phyloP scores from a whole-genome alignment of 116 monocot species.

The Cymodocea nodosa region DNA sequence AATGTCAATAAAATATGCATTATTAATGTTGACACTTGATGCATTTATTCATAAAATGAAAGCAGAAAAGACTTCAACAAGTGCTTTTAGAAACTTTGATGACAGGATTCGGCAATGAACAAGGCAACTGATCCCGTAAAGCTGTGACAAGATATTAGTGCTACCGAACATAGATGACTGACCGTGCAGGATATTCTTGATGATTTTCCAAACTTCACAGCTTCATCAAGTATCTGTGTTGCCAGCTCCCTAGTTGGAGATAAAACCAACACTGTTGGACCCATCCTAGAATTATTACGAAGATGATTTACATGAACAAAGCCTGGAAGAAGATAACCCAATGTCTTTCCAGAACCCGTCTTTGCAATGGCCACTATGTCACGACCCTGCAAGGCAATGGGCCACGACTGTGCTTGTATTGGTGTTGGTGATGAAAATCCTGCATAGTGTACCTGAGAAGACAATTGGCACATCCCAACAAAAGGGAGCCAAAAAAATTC shows the following conservation, averaged over 20 bases:
- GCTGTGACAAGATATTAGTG: not conserved
- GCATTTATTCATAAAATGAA: too few species aligned
- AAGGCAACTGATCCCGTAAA: too few species aligned
- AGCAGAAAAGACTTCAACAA: not conserved
- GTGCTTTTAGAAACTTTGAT: not conserved
- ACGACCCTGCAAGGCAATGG: slow-evolving; percentile 61
- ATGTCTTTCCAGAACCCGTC: slow-evolving; percentile 94
- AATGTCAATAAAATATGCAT: too few species aligned
- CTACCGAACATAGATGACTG: too few species aligned
- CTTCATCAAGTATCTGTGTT: slow-evolving; percentile 84
- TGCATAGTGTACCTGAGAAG: slow-evolving; percentile 67
- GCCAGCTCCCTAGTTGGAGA: slow-evolving; percentile 98
- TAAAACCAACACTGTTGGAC: slow-evolving; percentile 78
- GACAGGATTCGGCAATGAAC: not conserved
- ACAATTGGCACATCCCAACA: not conserved
- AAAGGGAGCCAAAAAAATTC: not conserved
- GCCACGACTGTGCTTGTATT: slow-evolving; percentile 93
- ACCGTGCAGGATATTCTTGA: slow-evolving; percentile 82
- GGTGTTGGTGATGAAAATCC: slow-evolving; percentile 84
- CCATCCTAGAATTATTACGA: slow-evolving; percentile 45
- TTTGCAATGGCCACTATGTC: slow-evolving; percentile 95
- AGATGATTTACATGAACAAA: slow-evolving; percentile 68
- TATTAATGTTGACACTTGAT: too few species aligned
- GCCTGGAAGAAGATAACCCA: slow-evolving; percentile 91
- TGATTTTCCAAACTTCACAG: slow-evolving; percentile 71